A percentile compares a stretch with the other conserved stretches of the same genome.
These are phyloP conservation scores for Venustampulla echinocandica DNA, from an alignment of 495 filamentous ascomycete species.

Conservation along the genomic window DNA sequence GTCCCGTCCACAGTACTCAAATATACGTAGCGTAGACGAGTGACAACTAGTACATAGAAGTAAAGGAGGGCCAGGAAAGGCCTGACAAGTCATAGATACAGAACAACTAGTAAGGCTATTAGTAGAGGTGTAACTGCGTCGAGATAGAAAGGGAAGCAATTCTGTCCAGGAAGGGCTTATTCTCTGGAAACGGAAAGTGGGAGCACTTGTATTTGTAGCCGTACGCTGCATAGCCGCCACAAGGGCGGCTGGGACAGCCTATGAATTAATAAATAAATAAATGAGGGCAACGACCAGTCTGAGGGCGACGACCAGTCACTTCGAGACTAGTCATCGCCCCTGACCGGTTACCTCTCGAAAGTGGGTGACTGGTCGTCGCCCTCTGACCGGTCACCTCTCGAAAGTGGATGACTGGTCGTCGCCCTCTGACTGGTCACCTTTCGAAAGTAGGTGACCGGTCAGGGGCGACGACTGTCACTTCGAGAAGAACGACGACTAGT, in stretches of 20 bases:
- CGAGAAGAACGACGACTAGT: too few species aligned
- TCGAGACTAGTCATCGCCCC: too few species aligned
- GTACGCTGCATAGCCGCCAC: slow-evolving; percentile 22
- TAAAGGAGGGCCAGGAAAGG: slow-evolving; percentile 10
- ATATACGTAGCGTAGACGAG: slow-evolving; percentile 8
- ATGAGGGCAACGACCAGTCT: too few species aligned
- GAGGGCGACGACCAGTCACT: too few species aligned
- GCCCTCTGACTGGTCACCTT: too few species aligned
- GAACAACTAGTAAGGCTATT: slow-evolving; percentile 7
- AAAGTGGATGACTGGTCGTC: too few species aligned
- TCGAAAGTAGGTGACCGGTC: too few species aligned
- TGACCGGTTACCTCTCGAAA: too few species aligned
- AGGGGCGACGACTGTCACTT: too few species aligned
- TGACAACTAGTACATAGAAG: slow-evolving; percentile 5
- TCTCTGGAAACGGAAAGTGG: slow-evolving; percentile 8
- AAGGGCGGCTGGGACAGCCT: slow-evolving; percentile 25
- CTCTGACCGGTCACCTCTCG: too few species aligned
- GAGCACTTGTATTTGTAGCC: slow-evolving; percentile 22
- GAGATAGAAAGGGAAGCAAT: slow-evolving; percentile 5
- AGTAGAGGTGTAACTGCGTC: not conserved
- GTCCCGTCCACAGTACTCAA: slow-evolving; percentile 9
- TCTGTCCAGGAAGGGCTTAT: slow-evolving; percentile 2
- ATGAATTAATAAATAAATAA: slow-evolving; percentile 22
- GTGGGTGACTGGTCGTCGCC: too few species aligned
- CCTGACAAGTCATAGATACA: slow-evolving; percentile 15